Conservation (phyloP, 148 eudicot species). For the Limonium bicolor region DNA sequence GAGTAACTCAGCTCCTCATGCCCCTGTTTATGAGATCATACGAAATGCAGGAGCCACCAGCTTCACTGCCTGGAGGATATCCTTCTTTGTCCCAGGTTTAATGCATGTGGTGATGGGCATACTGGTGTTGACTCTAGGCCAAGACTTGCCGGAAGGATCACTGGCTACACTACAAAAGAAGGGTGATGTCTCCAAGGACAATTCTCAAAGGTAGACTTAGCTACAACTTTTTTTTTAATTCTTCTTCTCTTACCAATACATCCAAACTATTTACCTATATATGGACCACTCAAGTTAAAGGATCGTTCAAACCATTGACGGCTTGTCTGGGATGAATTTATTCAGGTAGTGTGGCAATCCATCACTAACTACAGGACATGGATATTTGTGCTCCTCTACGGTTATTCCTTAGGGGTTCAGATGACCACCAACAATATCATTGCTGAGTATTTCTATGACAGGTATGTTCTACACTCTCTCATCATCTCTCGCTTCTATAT, state of each 20-base stretch:
- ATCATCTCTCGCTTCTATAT: no score
- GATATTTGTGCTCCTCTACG: background rate
- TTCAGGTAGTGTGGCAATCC: no score
- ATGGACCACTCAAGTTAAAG: no score
- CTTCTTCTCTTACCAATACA: no score
- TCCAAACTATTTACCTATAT: no score
- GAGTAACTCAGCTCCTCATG: slow-evolving; percentile 42
- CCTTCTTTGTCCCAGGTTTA: slow-evolving; percentile 36
- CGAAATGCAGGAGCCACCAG: slow-evolving; percentile 11
- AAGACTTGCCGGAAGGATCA: slow-evolving; percentile 50
- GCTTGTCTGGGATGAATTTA: no score
- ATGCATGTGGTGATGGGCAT: slow-evolving; percentile 28
- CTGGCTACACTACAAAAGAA: slow-evolving; percentile 22
- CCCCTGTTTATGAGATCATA: slow-evolving; percentile 29
- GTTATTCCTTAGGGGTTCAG: background rate
- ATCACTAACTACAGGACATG: slow-evolving; percentile 35
- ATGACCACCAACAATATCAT: background rate
- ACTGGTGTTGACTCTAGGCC: slow-evolving; percentile 32
- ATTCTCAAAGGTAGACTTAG: slow-evolving; percentile 20
- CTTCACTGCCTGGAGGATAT: slow-evolving; percentile 44
- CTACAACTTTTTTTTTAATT: no score
- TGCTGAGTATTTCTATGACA: background rate
- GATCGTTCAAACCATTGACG: no score
- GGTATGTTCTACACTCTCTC: no score
- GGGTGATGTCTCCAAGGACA: slow-evolving; percentile 24